These are phyloP conservation scores for Dichotomopilus funicola DNA, from an alignment of 2,329 filamentous ascomycete genomes.

Conservation along the genomic window DNA sequence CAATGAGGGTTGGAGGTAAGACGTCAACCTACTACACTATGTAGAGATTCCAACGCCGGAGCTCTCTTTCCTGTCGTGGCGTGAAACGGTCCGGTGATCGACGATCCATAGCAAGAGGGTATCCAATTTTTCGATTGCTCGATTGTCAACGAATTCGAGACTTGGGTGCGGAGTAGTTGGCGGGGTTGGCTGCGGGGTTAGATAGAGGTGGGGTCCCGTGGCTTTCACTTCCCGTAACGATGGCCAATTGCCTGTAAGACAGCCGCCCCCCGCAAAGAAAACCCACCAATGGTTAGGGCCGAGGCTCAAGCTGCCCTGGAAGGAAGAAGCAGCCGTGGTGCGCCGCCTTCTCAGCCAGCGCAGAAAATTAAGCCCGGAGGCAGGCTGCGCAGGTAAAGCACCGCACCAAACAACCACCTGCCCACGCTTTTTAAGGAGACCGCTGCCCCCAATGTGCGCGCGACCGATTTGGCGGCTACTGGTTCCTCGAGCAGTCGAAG, in stretches of 20 bases:
- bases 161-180: conserved; percentile 1
- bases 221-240: conserved; percentile 9
- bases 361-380: conserved; percentile 14
- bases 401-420: neutral
- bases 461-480: conserved; percentile 5
- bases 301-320: conserved; percentile 9
- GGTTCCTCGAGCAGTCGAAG: conserved; percentile 9
- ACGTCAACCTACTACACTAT: neutral
- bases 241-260: neutral
- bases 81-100: no score
- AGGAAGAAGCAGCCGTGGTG: conserved; percentile 1
- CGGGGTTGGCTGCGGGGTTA: conserved; percentile 8
- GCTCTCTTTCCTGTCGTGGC: no score
- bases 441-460: conserved; percentile 10
- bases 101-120: no score
- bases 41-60: no score
- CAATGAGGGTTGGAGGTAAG: neutral
- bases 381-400: conserved; percentile 5
- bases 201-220: neutral
- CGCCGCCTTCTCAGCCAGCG: neutral
- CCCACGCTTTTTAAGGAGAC: conserved; percentile 8
- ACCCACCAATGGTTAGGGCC: conserved; percentile 21
- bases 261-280: conserved; percentile 15
- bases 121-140: neutral
- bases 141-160: conserved; percentile 2